Base-by-base conservation (phyloP, 164 flowering plant genomes). In the Euptelea pleiosperma region DNA sequence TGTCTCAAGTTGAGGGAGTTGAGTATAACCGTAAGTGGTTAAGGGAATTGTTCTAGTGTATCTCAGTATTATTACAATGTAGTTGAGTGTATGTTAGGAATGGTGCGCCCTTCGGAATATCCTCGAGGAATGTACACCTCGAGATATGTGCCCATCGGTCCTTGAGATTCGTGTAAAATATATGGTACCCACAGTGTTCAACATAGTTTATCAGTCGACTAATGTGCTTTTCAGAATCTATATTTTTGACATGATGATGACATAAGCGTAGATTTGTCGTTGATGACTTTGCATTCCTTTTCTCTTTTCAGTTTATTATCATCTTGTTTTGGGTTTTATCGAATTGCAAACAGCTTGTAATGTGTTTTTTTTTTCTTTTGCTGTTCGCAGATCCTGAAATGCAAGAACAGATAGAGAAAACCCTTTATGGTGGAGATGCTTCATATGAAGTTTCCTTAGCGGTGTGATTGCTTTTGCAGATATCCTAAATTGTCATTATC, bases 331-430 rank as follows among this genome's bases (percentile, higher is more conserved):
- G 0, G 33, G 44, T 7, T 25, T 6, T 3, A n/a, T 21, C n/a
- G 43, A 54, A 48, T 39, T 31, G 16, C 46, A 26, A 43, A 22
- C 29, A 16, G 59, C 33, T 57, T 60, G 21, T 28, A 41, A 35
- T 34, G 35, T 7, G 35, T 7, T 35, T 28, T 36, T 64, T 56
- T 64, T 6, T 14, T 46, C 15, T 33, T 44, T 61, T 58, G 36
- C 48, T 60, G 25, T 34, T 63, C 59, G 30, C 86, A 92, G 98
- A 89, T 73, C 65, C 84, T 60, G 88, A 74, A 64, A 89, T 89
- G 96, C 95, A 79, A 22, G 73, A 60, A 56, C 69, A 70, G 55
- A 80, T 92, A 56, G 78, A 84, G 74, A 82, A 62, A 63, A 77
- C 76, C 58, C 79, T 79, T 60, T 53, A 61, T 30, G 63, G 52